Evolutionary conservation across 768 basidiomycete species (phyloP).

Genomic region (Podaxis pistillaris): DNA sequence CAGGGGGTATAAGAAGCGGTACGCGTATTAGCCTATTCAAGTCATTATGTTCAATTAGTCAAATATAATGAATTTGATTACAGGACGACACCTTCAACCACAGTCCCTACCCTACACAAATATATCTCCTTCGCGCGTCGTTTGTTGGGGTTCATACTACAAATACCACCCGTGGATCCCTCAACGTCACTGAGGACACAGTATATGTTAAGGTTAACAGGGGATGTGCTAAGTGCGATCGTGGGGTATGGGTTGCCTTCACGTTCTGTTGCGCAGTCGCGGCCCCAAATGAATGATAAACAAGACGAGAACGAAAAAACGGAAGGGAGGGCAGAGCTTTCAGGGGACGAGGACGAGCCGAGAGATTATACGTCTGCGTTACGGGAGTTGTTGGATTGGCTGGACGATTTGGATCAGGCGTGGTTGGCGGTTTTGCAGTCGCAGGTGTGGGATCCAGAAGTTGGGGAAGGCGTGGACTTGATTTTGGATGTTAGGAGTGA

Average conservation of each 20-base stretch:
- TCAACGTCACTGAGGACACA: slow-evolving; percentile 66
- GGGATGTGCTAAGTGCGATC: slow-evolving; percentile 59
- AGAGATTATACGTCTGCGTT: slow-evolving; percentile 25
- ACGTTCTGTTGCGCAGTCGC: neutral
- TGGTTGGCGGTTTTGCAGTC: slow-evolving; percentile 66
- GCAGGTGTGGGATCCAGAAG: slow-evolving; percentile 64
- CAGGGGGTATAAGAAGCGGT: slow-evolving; percentile 78
- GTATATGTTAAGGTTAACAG: slow-evolving; percentile 70
- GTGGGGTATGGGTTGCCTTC: slow-evolving; percentile 48
- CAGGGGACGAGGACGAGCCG: slow-evolving; percentile 2
- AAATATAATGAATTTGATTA: neutral
- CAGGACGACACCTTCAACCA: slow-evolving; percentile 49
- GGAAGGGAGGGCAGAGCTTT: neutral
- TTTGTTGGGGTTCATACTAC: slow-evolving; percentile 62
- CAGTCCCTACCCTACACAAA: slow-evolving; percentile 51
- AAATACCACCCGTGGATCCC: slow-evolving; percentile 72
- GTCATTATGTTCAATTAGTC: neutral
- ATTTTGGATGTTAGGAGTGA: slow-evolving; percentile 1
- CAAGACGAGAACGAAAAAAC: neutral
- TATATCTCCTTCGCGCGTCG: slow-evolving; percentile 60
- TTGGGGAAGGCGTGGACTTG: slow-evolving; percentile 34
- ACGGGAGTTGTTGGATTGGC: slow-evolving; percentile 57
- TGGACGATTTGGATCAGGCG: slow-evolving; percentile 72
- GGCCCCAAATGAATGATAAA: neutral
- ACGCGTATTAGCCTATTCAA: slow-evolving; percentile 19